Percentiles rank a stretch among this genome's conserved stretches.
Evolutionary conservation across 352 stramenopile genomes (phyloP).

Genomic region (Phytophthora brassicae): DNA sequence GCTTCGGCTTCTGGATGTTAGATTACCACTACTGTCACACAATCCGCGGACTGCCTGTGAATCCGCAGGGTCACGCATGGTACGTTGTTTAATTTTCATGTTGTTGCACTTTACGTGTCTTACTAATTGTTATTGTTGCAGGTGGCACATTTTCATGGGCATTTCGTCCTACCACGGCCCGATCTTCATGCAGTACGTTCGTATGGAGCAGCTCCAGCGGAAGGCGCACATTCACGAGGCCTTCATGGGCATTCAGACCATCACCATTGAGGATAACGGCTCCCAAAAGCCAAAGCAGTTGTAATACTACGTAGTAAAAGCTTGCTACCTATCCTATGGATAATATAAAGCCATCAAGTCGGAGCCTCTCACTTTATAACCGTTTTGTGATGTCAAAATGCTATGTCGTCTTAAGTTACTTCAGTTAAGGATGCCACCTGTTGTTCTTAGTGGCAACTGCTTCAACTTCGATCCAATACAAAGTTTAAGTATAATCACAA

Average conservation of each 20-base stretch:
- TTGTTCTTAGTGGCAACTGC: neutral
- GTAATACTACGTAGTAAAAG: no score
- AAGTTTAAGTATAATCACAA: neutral
- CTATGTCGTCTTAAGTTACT: no score
- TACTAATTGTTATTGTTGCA: constrained; percentile 8
- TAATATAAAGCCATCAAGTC: no score
- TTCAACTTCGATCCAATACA: neutral
- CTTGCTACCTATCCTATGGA: no score
- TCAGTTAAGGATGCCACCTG: no score
- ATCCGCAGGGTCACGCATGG: constrained; percentile 82
- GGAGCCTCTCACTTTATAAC: no score
- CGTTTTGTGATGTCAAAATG: no score
- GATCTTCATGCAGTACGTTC: constrained; percentile 88
- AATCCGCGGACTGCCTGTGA: constrained; percentile 58
- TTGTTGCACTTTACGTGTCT: neutral
- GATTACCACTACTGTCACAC: constrained; percentile 81
- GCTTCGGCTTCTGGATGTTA: constrained; percentile 71
- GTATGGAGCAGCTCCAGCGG: constrained; percentile 71
- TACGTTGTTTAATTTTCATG: constrained; percentile 6
- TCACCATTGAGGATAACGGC: constrained; percentile 45
- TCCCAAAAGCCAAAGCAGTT: constrained; percentile 39
- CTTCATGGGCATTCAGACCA: constrained; percentile 65
- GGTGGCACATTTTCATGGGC: constrained; percentile 17
- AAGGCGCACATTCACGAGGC: constrained; percentile 56
- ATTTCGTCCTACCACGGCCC: constrained; percentile 60